Evolutionary conservation across 192 early-diverging fungal genomes (phyloP), one percentile per base, ranked within the genome.

Genomic region (Coemansia sp.): DNA sequence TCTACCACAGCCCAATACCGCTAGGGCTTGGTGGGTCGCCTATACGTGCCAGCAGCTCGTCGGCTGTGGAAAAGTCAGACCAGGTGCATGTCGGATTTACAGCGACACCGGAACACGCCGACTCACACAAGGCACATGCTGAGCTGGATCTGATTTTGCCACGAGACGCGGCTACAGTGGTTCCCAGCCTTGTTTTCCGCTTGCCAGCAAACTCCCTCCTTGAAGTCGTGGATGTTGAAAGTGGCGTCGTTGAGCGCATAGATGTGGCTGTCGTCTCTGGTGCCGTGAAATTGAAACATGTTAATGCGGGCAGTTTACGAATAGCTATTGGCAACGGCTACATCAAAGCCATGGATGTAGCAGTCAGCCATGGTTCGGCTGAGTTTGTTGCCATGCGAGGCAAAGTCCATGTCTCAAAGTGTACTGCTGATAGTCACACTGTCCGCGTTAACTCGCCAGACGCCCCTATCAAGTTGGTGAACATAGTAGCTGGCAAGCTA

Each of bases 181-280:
- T 74, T 31, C 67, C 71, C 0, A 40, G 40, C 9, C 28, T 79
- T 18, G 31, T 18, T 6, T 34, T 79, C 14, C 50, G 68, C n/a
- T 68, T 79, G 39, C 72, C 77, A 18, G 60, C 60, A 37, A 34
- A 61, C 26, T 64, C 71, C 4, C 60, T 56, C 8, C 42, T 77
- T 11, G 26, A 62, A 0, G 23, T 64, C 5, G 35, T 20, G 0
- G 26, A 53, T 11, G 56, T 79, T n/a, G 61, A 13, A 7, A 14
- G 39, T 5, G 18, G 24, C 13, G 26, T 56, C n/a, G 34, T 76
- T 1, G 28, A 36, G 5, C 43, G 42, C 0, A 40, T 79, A 10
- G 72, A 79, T 36, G 51, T 56, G 1, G 77, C 77, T 3, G 36
- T 65, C 34, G 48, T 79, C n/a, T 53, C 60, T 10, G 71, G 77